phyloP scores from a whole-genome alignment of 2,329 filamentous ascomycete genomes.

The Monilinia fructicola region DNA sequence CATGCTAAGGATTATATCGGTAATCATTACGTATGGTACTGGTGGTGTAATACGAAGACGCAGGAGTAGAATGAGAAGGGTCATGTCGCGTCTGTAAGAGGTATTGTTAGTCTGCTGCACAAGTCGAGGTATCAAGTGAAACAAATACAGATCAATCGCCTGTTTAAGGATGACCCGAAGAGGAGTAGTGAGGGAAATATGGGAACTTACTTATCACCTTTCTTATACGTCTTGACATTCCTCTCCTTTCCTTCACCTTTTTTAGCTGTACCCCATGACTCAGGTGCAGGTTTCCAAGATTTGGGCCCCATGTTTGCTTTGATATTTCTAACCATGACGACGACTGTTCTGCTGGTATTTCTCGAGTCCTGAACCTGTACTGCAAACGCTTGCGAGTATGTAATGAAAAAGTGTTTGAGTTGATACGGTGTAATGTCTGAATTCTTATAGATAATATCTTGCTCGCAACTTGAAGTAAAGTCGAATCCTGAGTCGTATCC shows the following conservation, averaged over 20 bases:
- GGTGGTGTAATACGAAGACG: constrained; percentile 29
- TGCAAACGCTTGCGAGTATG: background rate
- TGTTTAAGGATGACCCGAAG: fast-evolving
- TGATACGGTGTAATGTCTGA: background rate
- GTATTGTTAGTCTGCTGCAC: background rate
- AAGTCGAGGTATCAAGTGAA: background rate
- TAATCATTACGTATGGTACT: constrained; percentile 27
- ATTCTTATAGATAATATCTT: too few species aligned
- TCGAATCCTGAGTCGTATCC: too few species aligned
- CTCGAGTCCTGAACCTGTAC: background rate
- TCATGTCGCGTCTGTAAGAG: constrained; percentile 20
- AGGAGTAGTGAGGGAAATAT: background rate
- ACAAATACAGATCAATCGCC: background rate
- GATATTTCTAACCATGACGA: background rate
- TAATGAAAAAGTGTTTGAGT: background rate
- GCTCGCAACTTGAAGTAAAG: background rate
- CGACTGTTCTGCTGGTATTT: background rate
- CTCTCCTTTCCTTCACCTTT: background rate
- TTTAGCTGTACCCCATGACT: background rate
- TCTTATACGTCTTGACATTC: background rate
- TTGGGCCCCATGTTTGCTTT: background rate
- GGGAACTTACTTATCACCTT: background rate
- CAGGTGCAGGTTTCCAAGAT: background rate
- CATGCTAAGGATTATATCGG: constrained; percentile 22
- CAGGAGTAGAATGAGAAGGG: constrained; percentile 30